These are phyloP conservation scores for Candida xyloterini DNA, from an alignment of 805 yeast genomes.

Conservation along the genomic window DNA sequence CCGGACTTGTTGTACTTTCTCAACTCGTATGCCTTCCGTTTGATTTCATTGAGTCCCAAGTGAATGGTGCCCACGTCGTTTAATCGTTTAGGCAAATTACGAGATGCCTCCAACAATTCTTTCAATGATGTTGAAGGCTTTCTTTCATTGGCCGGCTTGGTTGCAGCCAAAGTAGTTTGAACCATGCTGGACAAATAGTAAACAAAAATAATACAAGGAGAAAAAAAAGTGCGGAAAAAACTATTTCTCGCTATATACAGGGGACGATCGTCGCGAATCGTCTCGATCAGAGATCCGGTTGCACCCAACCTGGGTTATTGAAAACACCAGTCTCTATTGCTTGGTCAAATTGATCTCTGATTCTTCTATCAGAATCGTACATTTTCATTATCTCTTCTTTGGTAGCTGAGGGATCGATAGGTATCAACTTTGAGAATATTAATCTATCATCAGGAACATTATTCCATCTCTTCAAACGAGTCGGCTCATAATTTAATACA, in stretches of 20 bases:
- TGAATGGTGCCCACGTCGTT: conserved; percentile 78
- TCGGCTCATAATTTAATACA: conserved; percentile 11
- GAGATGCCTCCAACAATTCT: conserved; percentile 75
- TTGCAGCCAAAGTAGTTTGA: conserved; percentile 2
- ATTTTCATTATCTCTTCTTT: conserved; percentile 13
- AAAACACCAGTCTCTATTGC: background rate
- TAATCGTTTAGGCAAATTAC: conserved; percentile 62
- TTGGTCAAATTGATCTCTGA: background rate
- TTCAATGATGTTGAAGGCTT: conserved; percentile 39
- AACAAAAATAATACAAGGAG: conserved; percentile 4
- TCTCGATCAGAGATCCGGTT: conserved; percentile 11
- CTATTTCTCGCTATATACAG: conserved; percentile 1
- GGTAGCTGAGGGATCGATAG: conserved; percentile 16
- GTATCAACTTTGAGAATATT: conserved; percentile 23
- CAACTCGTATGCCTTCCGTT: conserved; percentile 58
- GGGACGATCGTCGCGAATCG: conserved; percentile 7
- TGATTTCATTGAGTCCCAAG: conserved; percentile 75
- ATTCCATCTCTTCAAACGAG: conserved; percentile 11
- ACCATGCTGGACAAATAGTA: conserved; percentile 7
- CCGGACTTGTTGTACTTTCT: conserved; percentile 42
- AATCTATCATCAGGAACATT: conserved; percentile 19
- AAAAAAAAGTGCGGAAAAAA: conserved; percentile 4
- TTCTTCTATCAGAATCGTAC: conserved; percentile 14
- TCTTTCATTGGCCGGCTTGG: conserved; percentile 10
- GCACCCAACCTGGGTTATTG: conserved; percentile 24